phyloP scores from a whole-genome alignment of 805 yeast genomes.

The Candida ficus region DNA sequence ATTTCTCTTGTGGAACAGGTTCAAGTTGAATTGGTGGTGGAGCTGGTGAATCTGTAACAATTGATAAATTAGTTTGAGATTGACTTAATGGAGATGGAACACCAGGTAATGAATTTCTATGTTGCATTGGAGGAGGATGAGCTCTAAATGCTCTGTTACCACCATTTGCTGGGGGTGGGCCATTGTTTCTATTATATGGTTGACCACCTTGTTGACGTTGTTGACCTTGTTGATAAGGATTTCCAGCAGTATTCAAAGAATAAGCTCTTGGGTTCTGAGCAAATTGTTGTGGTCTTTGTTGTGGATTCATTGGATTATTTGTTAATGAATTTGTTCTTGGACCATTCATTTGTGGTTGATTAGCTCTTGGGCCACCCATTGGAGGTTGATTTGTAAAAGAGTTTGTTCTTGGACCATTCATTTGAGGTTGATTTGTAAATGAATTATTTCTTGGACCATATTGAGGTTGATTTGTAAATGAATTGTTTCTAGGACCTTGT shows the following conservation, averaged over 20 bases:
- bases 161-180: neutral
- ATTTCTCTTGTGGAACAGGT: neutral
- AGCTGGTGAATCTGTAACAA: neutral
- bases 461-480: slow-evolving; percentile 10
- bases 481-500: slow-evolving; percentile 13
- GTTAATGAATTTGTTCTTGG: neutral
- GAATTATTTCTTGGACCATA: neutral
- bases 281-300: slow-evolving; percentile 2
- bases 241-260: neutral
- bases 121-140: slow-evolving; percentile 1
- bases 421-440: neutral
- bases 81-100: slow-evolving; percentile 17
- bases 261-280: slow-evolving; percentile 1
- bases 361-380: too few species aligned
- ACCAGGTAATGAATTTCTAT: slow-evolving; percentile 17
- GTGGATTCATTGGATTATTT: slow-evolving; percentile 2
- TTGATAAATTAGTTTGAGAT: neutral
- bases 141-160: neutral
- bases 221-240: slow-evolving; percentile 1
- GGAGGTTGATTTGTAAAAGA: neutral
- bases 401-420: neutral
- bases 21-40: slow-evolving; percentile 8
- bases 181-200: neutral
- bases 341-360: neutral
- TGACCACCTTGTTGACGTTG: neutral